Evolutionary conservation across 345 rosid genomes (phyloP).

Genomic region (Salix koriyanagi): DNA sequence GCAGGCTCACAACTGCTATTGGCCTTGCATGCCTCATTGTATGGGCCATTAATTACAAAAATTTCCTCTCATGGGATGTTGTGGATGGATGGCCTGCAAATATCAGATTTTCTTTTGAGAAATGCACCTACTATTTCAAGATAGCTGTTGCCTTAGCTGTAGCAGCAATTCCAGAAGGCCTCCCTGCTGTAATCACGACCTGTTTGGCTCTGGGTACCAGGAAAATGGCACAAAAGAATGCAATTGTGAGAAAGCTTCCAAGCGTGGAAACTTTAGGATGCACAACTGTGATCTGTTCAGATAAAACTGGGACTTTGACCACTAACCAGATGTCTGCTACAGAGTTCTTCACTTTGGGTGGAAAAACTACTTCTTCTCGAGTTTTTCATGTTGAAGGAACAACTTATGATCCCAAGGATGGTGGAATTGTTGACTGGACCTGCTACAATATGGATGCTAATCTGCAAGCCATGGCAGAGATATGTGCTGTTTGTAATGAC

Average conservation of each 20-base stretch:
- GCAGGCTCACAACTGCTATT: conserved; percentile 66
- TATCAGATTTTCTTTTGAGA: conserved; percentile 67
- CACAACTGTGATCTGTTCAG: conserved; percentile 96
- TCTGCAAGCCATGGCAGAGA: conserved; percentile 76
- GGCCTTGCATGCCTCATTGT: conserved; percentile 73
- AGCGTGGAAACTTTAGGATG: conserved; percentile 96
- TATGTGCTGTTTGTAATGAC: conserved; percentile 83
- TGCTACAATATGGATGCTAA: conserved; percentile 81
- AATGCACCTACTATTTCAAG: conserved; percentile 89
- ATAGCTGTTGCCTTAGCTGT: conserved; percentile 94
- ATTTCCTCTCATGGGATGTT: conserved; percentile 73
- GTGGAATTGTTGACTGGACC: conserved; percentile 81
- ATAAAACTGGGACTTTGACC: conserved; percentile 88
- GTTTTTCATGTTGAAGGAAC: conserved; percentile 77
- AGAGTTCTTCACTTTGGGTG: conserved; percentile 73
- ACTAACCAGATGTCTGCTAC: conserved; percentile 93
- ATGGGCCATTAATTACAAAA: conserved; percentile 80
- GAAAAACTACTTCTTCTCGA: conserved; percentile 47
- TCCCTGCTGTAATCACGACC: conserved; percentile 92
- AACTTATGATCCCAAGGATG: conserved; percentile 94
- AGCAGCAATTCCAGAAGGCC: conserved; percentile 95
- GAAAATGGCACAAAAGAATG: conserved; percentile 95
- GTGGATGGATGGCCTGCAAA: conserved; percentile 71
- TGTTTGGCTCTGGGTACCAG: conserved; percentile 83
- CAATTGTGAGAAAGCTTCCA: conserved; percentile 82